Conservation (phyloP, 305 asterid genomes). For the Fraxinus albicans region DNA sequence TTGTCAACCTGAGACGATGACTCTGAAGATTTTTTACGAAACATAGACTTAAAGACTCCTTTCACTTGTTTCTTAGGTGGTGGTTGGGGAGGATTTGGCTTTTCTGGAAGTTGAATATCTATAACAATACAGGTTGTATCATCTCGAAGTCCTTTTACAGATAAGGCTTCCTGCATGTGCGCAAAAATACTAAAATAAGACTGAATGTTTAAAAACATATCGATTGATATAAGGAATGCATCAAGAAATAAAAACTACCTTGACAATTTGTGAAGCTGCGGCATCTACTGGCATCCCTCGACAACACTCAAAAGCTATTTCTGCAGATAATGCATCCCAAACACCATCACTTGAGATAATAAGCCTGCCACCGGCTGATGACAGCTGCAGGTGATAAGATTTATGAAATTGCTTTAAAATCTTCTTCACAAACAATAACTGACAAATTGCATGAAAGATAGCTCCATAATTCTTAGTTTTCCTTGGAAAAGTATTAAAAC, state of each 20-base stretch:
- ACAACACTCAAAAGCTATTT: constrained; percentile 80
- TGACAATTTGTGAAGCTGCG: constrained; percentile 89
- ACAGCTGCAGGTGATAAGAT: constrained; percentile 51
- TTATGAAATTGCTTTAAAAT: constrained; percentile 16
- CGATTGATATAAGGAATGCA: not conserved
- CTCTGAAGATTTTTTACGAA: constrained; percentile 66
- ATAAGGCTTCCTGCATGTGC: constrained; percentile 73
- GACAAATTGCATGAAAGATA: not conserved
- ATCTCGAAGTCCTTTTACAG: constrained; percentile 86
- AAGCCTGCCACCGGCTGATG: constrained; percentile 90
- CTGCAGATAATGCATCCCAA: constrained; percentile 97
- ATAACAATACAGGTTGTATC: constrained; percentile 98
- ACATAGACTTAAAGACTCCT: constrained; percentile 78
- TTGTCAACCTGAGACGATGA: constrained; percentile 60
- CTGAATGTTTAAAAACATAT: constrained; percentile 5
- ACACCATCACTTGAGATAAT: constrained; percentile 94
- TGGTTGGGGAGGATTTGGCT: constrained; percentile 59
- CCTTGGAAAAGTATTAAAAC: constrained; percentile 10
- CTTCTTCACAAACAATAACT: not conserved
- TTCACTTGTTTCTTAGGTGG: constrained; percentile 79
- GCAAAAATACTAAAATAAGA: constrained; percentile 17
- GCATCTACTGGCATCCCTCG: constrained; percentile 87
- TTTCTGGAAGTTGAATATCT: constrained; percentile 75
- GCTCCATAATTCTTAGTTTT: constrained; percentile 2
- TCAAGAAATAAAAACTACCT: constrained; percentile 40